Base-by-base conservation (phyloP, 2,329 filamentous ascomycete genomes). In the Clarireedia hainanense region DNA sequence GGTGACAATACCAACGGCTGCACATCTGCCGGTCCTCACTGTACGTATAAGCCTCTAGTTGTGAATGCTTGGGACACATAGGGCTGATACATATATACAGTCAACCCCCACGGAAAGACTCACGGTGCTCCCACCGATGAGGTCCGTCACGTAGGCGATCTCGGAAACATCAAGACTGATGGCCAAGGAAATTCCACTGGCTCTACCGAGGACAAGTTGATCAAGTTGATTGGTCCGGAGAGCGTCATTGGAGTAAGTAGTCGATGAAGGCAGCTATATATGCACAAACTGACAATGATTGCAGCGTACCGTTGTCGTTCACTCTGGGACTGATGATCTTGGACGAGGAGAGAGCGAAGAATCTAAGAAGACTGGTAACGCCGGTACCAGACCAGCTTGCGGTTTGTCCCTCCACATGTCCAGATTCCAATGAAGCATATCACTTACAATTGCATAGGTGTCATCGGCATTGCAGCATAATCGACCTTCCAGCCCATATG, bases 1-100 rank as follows among this genome's bases (percentile, higher is more conserved):
- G 94, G 94, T 74, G 94, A 97, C 83, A 97, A 97, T 84, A 97
- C 94, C 81, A 99, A 99, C 78, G 94, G 94, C 75, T 99, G 94
- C 88, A 97, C 92, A 65, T 95, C 89, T 65, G 94, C 94, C 65
- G 94, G 94, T 54, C 92, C 94, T 75, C 94, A 99, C 81, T 99
- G 91, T 95, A 79, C 73, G 89, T 77, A 30, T 39, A 40, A 26
- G 17, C 37, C 37, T 4, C 37, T 23, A 30, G 10, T 26, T 27
- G 9, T 15, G 14, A 4, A 24, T 39, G 14, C 9, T 52, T 47
- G 45, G 15, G 27, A 15, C 20, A 20, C 5, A 53, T n/a, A 36
- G 45, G 52, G 47, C 57, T 63, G 60, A 64, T 55, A 14, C 47
- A 15, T 27, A 9, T 10, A n/a, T 50, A 50, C 57, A 96, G 91